These are phyloP conservation scores for Botryotinia convoluta DNA, from an alignment of 2,329 filamentous ascomycete genomes.

Conservation along the genomic window DNA sequence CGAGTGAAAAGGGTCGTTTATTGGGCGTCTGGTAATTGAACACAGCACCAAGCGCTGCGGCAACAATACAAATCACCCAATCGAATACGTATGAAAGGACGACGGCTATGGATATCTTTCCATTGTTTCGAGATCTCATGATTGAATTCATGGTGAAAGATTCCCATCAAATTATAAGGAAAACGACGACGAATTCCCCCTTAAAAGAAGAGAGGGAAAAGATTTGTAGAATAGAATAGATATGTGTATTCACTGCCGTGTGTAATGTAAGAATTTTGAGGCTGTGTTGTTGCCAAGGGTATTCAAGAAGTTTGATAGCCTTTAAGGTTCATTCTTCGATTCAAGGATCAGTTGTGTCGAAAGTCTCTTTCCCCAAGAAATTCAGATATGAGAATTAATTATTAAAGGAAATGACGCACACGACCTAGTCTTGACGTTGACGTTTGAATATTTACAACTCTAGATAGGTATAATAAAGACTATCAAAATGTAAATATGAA, in stretches of 20 bases:
- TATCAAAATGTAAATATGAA: neutral
- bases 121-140: constrained; percentile 6
- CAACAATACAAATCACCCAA: constrained; percentile 17
- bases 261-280: neutral
- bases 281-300: constrained; percentile 11
- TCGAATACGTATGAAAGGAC: constrained; percentile 19
- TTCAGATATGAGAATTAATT: neutral
- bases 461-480: neutral
- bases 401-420: neutral
- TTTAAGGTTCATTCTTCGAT: neutral
- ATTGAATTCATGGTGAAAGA: constrained; percentile 14
- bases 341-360: neutral
- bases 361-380: neutral
- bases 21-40: constrained; percentile 50
- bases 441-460: neutral
- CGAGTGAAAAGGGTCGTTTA: constrained; percentile 67
- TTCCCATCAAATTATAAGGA: neutral
- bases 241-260: neutral
- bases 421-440: neutral
- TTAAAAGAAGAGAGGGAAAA: neutral
- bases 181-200: neutral
- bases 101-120: constrained; percentile 12
- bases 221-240: neutral
- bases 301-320: neutral
- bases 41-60: constrained; percentile 7